These are phyloP conservation scores for Arxiozyma heterogenica DNA, from an alignment of 1,139 yeast species.

Conservation along the genomic window DNA sequence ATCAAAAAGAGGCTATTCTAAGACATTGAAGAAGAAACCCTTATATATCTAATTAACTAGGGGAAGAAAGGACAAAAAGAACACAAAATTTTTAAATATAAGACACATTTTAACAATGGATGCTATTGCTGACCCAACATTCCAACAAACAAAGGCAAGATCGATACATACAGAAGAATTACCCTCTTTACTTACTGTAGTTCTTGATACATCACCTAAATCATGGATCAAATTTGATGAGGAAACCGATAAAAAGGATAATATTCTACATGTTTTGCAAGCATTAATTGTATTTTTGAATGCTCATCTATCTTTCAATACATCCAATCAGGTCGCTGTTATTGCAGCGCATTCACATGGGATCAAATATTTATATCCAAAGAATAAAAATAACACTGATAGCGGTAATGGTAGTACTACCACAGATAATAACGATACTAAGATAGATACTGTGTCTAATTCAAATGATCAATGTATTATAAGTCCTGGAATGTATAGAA, in stretches of 20 bases:
- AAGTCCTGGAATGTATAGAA: slow-evolving; percentile 67
- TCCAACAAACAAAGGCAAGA: slow-evolving; percentile 31
- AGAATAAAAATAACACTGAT: slow-evolving; percentile 8
- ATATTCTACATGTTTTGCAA: slow-evolving; percentile 23
- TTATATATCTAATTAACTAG: too few relatives aligned
- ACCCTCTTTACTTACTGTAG: slow-evolving; percentile 72
- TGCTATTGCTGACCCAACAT: slow-evolving; percentile 62
- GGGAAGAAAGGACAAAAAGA: too few relatives aligned
- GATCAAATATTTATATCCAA: slow-evolving; percentile 66
- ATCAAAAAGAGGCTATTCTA: too few relatives aligned
- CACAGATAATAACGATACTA: slow-evolving; percentile 3
- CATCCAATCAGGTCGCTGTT: slow-evolving; percentile 76
- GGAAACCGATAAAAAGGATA: slow-evolving; percentile 19
- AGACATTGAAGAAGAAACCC: too few relatives aligned
- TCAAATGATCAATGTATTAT: slow-evolving; percentile 22
- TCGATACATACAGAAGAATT: slow-evolving; percentile 44
- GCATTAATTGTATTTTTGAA: slow-evolving; percentile 41
- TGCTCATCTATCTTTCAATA: slow-evolving; percentile 69
- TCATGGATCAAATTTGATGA: slow-evolving; percentile 56
- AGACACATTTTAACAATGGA: slow-evolving; percentile 41
- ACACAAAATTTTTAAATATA: too few relatives aligned
- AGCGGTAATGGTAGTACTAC: too few relatives aligned
- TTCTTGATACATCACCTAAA: slow-evolving; percentile 68
- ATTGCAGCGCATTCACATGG: slow-evolving; percentile 70
- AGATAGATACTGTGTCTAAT: background rate